Conservation (phyloP, 345 rosid genomes). For the Lepidium aucheri region DNA sequence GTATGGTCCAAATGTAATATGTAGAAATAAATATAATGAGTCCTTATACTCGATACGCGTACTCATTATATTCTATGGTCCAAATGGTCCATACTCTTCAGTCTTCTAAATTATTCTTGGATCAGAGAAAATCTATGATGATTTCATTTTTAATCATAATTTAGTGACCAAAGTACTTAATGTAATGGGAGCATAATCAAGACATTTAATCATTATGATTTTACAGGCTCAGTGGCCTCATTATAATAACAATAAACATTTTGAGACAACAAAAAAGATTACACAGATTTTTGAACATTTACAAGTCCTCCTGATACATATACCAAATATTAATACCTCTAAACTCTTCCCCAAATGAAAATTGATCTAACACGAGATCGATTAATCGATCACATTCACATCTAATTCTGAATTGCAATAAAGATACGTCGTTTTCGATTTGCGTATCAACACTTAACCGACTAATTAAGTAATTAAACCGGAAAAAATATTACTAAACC, state of each 20-base stretch:
- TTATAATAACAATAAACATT: conserved; percentile 10
- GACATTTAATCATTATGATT: conserved; percentile 25
- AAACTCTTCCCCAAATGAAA: neutral
- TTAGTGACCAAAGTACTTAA: conserved; percentile 19
- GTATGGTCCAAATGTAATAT: too few relatives aligned
- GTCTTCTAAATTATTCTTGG: conserved; percentile 17
- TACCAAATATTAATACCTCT: conserved; percentile 24
- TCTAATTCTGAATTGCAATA: conserved; percentile 16
- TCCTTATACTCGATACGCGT: conserved; percentile 12
- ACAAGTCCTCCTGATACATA: conserved; percentile 16
- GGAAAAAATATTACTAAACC: neutral
- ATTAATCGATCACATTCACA: conserved; percentile 6
- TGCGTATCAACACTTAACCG: conserved; percentile 9
- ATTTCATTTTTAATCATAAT: conserved; percentile 8
- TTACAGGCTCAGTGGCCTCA: conserved; percentile 15
- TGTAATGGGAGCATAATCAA: conserved; percentile 17
- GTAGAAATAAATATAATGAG: neutral
- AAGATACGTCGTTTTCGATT: conserved; percentile 9
- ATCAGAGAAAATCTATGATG: conserved; percentile 25
- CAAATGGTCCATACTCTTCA: conserved; percentile 18
- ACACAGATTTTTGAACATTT: conserved; percentile 17
- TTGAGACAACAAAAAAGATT: neutral
- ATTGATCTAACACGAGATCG: conserved; percentile 4
- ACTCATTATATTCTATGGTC: conserved; percentile 21
- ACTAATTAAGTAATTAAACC: conserved; percentile 9